Evolutionary conservation across 805 yeast species (phyloP).

Genomic region (Wickerhamomyces silvicola): DNA sequence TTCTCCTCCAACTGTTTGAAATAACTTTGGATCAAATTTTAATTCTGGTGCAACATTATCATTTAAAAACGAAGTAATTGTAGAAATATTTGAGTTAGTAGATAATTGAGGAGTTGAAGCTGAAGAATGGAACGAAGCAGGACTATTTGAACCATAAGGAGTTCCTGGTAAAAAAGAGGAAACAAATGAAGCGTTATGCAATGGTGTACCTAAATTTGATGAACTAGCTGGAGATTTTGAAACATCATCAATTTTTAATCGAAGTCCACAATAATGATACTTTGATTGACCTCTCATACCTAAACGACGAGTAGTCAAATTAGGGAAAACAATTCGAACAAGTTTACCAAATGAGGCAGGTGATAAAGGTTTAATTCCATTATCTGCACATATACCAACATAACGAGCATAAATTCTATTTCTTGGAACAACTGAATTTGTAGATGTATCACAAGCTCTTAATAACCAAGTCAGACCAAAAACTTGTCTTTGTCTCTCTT

Average conservation of each 20-base stretch:
- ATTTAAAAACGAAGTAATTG: conserved; percentile 12
- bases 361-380: conserved; percentile 50
- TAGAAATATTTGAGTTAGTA: conserved; percentile 3
- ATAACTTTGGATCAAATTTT: conserved; percentile 17
- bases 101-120: conserved; percentile 18
- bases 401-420: conserved; percentile 64
- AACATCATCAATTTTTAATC: conserved; percentile 31
- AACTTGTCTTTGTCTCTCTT: conserved; percentile 63
- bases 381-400: conserved; percentile 48
- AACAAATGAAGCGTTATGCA: conserved; percentile 17
- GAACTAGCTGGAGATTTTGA: conserved; percentile 15
- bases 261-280: conserved; percentile 78
- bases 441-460: conserved; percentile 48
- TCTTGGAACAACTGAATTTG: conserved; percentile 54
- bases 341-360: conserved; percentile 77
- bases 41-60: conserved; percentile 12
- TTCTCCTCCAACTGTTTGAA: conserved; percentile 12
- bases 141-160: conserved; percentile 24
- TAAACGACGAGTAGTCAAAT: conserved; percentile 61
- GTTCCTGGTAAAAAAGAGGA: conserved; percentile 22
- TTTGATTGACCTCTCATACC: conserved; percentile 77
- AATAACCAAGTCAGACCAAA: conserved; percentile 80
- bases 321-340: conserved; percentile 57
- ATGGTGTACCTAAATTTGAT: conserved; percentile 20
- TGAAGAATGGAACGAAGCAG: conserved; percentile 20